A percentile compares a stretch with the other conserved stretches of the same genome.
Evolutionary conservation across 2,329 filamentous ascomycete genomes (phyloP).

Genomic region (Aspergillus sp.): DNA sequence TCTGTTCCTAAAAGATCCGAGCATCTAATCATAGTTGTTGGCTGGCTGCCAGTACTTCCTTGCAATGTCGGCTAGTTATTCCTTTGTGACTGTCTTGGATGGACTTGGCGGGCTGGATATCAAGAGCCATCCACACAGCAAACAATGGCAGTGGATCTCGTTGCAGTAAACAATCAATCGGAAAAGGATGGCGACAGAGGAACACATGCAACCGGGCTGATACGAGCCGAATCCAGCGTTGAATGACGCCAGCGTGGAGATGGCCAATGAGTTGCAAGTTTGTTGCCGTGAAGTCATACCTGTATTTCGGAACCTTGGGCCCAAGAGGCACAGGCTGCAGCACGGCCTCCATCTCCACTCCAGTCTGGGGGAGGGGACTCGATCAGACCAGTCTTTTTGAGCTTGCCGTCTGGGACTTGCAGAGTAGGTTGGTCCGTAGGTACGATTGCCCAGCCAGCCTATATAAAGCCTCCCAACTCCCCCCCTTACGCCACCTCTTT

Average conservation of each 20-base stretch:
- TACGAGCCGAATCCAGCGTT: not conserved
- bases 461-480: slow-evolving; percentile 5
- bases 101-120: not conserved
- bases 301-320: slow-evolving; percentile 4
- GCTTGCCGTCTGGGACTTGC: too few relatives aligned
- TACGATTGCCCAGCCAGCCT: not conserved
- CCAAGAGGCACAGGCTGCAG: slow-evolving; percentile 7
- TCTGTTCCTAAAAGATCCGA: slow-evolving; percentile 1
- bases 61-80: not conserved
- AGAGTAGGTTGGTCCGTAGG: too few relatives aligned
- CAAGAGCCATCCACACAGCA: not conserved
- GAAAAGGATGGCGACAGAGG: not conserved
- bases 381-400: too few relatives aligned
- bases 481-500: not conserved
- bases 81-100: not conserved
- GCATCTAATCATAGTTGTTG: not conserved
- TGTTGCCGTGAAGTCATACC: not conserved
- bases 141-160: not conserved
- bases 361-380: not conserved
- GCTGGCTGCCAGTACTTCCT: not conserved
- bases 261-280: not conserved
- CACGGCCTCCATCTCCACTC: slow-evolving; percentile 3
- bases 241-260: slow-evolving; percentile 5
- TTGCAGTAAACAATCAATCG: not conserved
- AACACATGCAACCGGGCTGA: not conserved